Percentiles rank a stretch among this genome's conserved stretches.
Evolutionary conservation across 129 eudicot genomes (phyloP).

Genomic region (Flaveria robusta): DNA sequence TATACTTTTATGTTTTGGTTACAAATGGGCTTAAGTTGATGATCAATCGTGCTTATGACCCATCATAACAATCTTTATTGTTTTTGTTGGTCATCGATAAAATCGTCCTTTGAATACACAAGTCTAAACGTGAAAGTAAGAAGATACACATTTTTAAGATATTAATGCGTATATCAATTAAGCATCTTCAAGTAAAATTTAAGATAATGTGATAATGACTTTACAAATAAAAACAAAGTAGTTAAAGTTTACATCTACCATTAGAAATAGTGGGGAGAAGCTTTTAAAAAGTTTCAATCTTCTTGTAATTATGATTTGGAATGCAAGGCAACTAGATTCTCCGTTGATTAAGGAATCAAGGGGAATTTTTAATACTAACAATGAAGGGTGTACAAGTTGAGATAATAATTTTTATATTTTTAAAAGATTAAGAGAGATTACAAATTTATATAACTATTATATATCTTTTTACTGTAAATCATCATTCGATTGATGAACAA

Average conservation of each 20-base stretch:
- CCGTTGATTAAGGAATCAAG: conserved; percentile 30
- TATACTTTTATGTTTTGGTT: neutral
- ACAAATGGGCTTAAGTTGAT: neutral
- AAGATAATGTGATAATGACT: neutral
- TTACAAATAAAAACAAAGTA: neutral
- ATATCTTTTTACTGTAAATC: too few relatives aligned
- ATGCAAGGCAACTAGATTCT: conserved; percentile 22
- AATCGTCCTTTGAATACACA: neutral
- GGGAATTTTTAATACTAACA: neutral
- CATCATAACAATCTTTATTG: too few relatives aligned
- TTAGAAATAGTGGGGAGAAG: conserved; percentile 14
- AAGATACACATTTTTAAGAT: neutral
- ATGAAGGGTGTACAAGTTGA: neutral
- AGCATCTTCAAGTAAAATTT: neutral
- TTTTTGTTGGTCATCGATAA: too few relatives aligned
- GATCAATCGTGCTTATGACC: neutral
- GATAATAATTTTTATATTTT: neutral
- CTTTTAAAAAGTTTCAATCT: conserved; percentile 29
- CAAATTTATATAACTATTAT: too few relatives aligned
- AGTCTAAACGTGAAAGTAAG: neutral
- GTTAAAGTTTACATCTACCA: neutral
- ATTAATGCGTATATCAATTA: neutral
- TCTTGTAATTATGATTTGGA: conserved; percentile 35
- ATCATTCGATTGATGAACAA: too few relatives aligned
- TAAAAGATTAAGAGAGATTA: too few relatives aligned